Evolutionary conservation across 2,329 filamentous ascomycete species (phyloP), one percentile per base, ranked within the genome.

Genomic region (Phialophora tarda): DNA sequence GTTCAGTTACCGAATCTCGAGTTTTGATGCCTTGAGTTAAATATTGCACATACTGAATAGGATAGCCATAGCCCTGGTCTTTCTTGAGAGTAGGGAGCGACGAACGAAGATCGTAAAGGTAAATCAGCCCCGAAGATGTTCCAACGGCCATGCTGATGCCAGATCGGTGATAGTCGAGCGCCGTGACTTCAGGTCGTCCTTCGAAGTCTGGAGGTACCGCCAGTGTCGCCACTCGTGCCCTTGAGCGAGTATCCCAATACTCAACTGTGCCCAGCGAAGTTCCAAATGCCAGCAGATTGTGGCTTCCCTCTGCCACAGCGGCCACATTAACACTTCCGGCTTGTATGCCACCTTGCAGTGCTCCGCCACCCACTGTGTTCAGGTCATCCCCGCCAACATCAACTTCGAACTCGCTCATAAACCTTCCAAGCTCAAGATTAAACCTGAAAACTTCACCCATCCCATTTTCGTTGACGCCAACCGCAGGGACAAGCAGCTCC

Each of bases 211-310:
- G 69, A 3, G 84, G 85, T 1, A 82, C 85, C 12, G 89, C 84
- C 1, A 99, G 82, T 21, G 94, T 85, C 17, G 92, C 93, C 11
- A 94, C 90, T 64, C 92, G 85, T 62, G 89, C 90, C 75, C 92
- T 90, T 32, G 91, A 93, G 66, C 95, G 86, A 0, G 93, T 86
- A 76, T 99, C 95, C 92, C 93, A 99, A 75, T 98, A 94, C 76
- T 99, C 95, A 28, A 98, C 92, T 0, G 94, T 97, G n/a, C 95
- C 94, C 64, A 95, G 82, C 2, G 92, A 93, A 0, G 95, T 99
- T 60, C 96, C 95, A 74, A 99, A 99, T 0, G 94, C 93, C 38
- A 93, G 84, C 4, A 99, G 83, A 64, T 95, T 95, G 77, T 99
- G 95, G 56, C 91, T 93, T 48, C 89, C 86, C 76, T 97, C 92